Percentiles rank a stretch among this genome's conserved stretches.
phyloP scores from a whole-genome alignment of 2,329 filamentous ascomycete species.

The Aureobasidium namibiae region DNA sequence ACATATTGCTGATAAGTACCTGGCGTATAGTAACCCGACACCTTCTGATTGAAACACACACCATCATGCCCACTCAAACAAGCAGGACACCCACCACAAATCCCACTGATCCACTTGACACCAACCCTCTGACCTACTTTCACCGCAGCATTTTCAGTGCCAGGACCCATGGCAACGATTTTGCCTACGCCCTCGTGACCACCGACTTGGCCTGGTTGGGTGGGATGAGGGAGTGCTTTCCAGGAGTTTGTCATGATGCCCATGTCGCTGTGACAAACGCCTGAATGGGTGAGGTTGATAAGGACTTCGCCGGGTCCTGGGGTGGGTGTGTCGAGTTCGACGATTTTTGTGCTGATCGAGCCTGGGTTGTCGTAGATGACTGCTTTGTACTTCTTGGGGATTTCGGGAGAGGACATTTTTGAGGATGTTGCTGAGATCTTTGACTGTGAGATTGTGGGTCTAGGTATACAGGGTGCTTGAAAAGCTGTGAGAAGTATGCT shows the following conservation, averaged over 20 bases:
- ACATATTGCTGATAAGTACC: conserved; percentile 65
- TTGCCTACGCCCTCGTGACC: conserved; percentile 61
- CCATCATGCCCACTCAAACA: conserved; percentile 50
- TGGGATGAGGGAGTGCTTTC: conserved; percentile 50
- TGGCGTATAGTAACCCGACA: conserved; percentile 60
- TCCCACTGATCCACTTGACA: conserved; percentile 58
- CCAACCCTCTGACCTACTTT: conserved; percentile 62
- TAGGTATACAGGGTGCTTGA: not conserved
- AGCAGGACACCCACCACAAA: conserved; percentile 47
- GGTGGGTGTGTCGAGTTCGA: conserved; percentile 56
- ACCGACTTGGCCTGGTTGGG: conserved; percentile 54
- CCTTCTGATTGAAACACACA: conserved; percentile 46
- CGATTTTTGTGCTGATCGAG: conserved; percentile 55
- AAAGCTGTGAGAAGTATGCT: not conserved
- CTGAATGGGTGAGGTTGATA: conserved; percentile 55
- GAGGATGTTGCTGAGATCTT: not conserved
- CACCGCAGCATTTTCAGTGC: conserved; percentile 47
- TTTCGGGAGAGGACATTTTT: not conserved
- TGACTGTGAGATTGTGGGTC: not conserved
- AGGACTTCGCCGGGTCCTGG: conserved; percentile 55
- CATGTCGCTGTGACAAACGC: conserved; percentile 58
- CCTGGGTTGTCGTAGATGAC: conserved; percentile 58
- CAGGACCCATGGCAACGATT: conserved; percentile 57
- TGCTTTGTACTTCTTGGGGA: conserved; percentile 55
- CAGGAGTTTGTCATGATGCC: conserved; percentile 46